Base-by-base conservation (phyloP, 441 rosid species). In the Dalechampia spathulata region DNA sequence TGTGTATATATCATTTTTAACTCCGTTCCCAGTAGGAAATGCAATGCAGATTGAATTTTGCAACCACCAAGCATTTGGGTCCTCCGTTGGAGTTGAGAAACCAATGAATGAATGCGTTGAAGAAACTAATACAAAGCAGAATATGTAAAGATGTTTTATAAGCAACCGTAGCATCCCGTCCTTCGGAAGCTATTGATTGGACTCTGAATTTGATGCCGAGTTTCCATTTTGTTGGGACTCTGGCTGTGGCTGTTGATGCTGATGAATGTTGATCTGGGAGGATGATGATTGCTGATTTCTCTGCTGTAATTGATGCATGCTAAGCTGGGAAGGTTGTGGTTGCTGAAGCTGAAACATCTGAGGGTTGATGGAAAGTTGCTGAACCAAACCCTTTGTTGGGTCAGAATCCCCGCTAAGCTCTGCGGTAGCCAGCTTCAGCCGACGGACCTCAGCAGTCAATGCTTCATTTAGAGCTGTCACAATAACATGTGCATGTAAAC, bases 391-490 rank as follows among this genome's bases (percentile, higher is more conserved):
- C 66, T 81, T 82, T 13, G 88, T 60, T 26, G 74, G 77, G 49
- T 80, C 83, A 22, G 90, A 59, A 51, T 78, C 91, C 52, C 79
- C 72, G 26, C 69, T 59, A 37, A 70, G 68, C 61, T 83, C 88
- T 11, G 83, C 81, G 4, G 79, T 76, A 4, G 84, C 82, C 4
- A 78, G 44, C 74, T 89, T 92, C 79, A 92, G 65, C 23, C 97
- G 68, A 27, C 80, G 83, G 34, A 92, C 96, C 73, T 92, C 99
- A 0, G 84, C 92, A 4, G 71, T 83, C 55, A 92, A 73, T 49
- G 97, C 92, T 62, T 89, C 99, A 19, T 89, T 92, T 36, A 92
- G 81, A 56, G 99, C 99, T 92, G 83, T 65, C 12, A 44, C 19
- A 6, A 41, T 3, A 30, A 30, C 8, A 8, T 30, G 5, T 8